Base-by-base conservation (phyloP, 2,329 filamentous ascomycete species). In the Rutstroemia sydowiana region DNA sequence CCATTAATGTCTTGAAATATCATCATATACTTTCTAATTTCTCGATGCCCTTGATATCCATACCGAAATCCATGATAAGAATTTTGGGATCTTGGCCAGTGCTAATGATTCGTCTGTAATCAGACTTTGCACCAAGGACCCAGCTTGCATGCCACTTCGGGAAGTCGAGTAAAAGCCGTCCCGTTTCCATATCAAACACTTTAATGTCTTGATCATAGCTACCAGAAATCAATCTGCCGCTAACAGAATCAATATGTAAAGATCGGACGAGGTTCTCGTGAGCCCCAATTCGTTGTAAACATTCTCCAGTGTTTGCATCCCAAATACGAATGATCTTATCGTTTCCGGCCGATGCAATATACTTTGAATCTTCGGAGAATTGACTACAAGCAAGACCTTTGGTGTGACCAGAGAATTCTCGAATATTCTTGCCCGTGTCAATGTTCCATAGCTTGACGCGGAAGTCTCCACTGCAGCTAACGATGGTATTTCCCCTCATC, bases 131-230 rank as follows among this genome's bases (percentile, higher is more conserved):
- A 58, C 88, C 91, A 54, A 98, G 73, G 64, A 98, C 95, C 93
- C 93, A 98, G 70, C 89, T 95, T 10, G 86, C 85, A 53, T 95
- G 95, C 90, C 91, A 97, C 60, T 87, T 84, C n/a, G 90, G 87
- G 63, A 96, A 92, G 61, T 90, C 84, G 56, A 95, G 80, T 55
- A 92, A 78, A 60, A 89, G 77, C 43, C 83, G 74, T 31, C 91
- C 92, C 2, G 84, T 85, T 58, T 84, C 82, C 71, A 93, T 86
- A 67, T 96, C 87, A 70, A 90, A 96, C 1, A 97, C 89, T 66
- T 95, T 95, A 66, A 98, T 91, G 62, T 92, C 91, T 62, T 88
- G 88, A 67, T 98, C 93, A 68, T 98, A 98, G 66, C 87, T 93
- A 16, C 89, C 93, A 59, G 88, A 95, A 54, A 98, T 79, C 28